Evolutionary conservation across 2,329 filamentous ascomycete species (phyloP), one percentile per base, ranked within the genome.

Genomic region (Pyrenochaeta sp.): DNA sequence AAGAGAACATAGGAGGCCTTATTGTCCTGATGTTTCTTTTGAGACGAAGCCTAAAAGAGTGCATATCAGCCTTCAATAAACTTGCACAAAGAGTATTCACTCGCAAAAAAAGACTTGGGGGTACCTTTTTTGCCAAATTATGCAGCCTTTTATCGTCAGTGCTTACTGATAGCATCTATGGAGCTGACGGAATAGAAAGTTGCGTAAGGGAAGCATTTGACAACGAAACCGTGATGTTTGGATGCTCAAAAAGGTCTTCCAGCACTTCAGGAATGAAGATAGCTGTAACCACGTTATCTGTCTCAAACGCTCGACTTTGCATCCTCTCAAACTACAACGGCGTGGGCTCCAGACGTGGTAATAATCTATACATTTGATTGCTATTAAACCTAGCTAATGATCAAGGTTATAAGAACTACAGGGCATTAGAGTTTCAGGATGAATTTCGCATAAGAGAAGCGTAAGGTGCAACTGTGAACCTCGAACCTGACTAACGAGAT

Each of bases 101-200:
- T 14, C 9, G n/a, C 38, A 5, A 13, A 14, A 7, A 28, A 22
- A 7, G 3, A 2, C 28, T 44, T 8, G 15, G 39, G 30, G 39
- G 20, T 22, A 18, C 7, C 18, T 3, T 50, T 4, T 28, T 48
- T 7, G 13, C 18, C 10, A 51, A 32, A 13, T 9, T 50, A 4
- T 47, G 38, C 75, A 71, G 55, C 63, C 55, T 81, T 30, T 65
- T 48, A 39, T 42, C 17, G 20, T 43, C 30, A 9, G 7, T 41
- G 14, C 44, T 40, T 20, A 38, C 21, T 10, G 22, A 43, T 44
- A 49, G 45, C 46, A 37, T 60, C 26, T 35, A 53, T 35, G 43
- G 24, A 65, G 47, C 72, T 67, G 36, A 53, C 52, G 22, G 72
- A 60, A 37, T 68, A 65, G 53, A 77, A 70, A 43, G 53, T 67